Evolutionary conservation across 805 yeast genomes (phyloP).

Genomic region (Lipomyces starkeyi): DNA sequence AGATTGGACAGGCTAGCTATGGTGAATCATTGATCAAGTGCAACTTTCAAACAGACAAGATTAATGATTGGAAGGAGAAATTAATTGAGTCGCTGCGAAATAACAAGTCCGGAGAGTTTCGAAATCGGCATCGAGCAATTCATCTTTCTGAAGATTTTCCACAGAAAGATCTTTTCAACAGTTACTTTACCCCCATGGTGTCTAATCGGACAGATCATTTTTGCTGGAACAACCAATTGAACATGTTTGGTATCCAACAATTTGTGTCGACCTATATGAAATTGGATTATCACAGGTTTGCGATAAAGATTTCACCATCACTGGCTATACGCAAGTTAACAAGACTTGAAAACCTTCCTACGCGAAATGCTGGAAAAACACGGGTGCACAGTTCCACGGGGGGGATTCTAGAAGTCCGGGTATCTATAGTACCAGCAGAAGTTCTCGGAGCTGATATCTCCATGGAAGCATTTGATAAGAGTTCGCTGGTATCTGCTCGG

Average conservation of each 20-base stretch:
- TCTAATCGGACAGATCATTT: conserved; percentile 2
- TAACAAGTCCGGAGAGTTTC: conserved; percentile 26
- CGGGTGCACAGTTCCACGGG: conserved; percentile 5
- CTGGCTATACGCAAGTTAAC: conserved; percentile 10
- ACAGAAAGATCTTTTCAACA: conserved; percentile 16
- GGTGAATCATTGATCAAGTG: conserved; percentile 30
- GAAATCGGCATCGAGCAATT: conserved; percentile 24
- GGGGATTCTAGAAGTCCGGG: conserved; percentile 7
- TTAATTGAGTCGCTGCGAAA: conserved; percentile 18
- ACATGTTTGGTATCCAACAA: not conserved
- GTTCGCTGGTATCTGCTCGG: not conserved
- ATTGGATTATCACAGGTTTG: not conserved
- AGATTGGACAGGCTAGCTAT: conserved; percentile 37
- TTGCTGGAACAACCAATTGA: conserved; percentile 6
- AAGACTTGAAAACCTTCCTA: not conserved
- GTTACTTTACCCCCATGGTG: conserved; percentile 30
- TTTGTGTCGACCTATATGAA: not conserved
- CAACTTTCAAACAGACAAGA: conserved; percentile 1
- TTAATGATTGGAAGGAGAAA: conserved; percentile 32
- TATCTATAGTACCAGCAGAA: conserved; percentile 10
- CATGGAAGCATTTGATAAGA: not conserved
- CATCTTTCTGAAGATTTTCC: conserved; percentile 35
- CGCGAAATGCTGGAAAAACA: not conserved
- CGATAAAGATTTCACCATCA: conserved; percentile 16
- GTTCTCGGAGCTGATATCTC: conserved; percentile 6